Evolutionary conservation across 1,284 basidiomycete species (phyloP).

Genomic region (Leccinum variabile): DNA sequence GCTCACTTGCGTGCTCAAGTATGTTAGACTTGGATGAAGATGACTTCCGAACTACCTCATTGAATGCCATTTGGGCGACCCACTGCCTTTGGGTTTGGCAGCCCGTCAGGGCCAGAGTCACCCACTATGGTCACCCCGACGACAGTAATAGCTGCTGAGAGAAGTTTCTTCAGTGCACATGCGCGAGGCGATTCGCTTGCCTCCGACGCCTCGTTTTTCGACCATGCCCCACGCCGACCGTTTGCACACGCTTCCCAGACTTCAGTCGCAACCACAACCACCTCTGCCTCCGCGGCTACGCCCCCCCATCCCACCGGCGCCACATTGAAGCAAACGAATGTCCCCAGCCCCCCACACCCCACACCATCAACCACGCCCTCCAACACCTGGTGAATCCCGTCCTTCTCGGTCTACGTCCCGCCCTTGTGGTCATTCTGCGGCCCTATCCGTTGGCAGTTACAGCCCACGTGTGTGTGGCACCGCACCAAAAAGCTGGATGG

Average conservation of each 20-base stretch:
- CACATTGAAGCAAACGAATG: constrained; percentile 38
- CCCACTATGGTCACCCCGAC: constrained; percentile 48
- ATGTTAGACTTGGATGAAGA: constrained; percentile 73
- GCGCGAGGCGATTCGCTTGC: constrained; percentile 72
- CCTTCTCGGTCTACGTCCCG: constrained; percentile 44
- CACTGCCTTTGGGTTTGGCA: constrained; percentile 43
- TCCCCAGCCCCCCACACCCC: constrained; percentile 46
- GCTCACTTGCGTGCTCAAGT: constrained; percentile 1
- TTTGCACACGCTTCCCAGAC: constrained; percentile 69
- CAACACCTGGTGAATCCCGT: constrained; percentile 57
- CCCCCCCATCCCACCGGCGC: constrained; percentile 38
- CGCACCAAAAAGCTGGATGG: constrained; percentile 82
- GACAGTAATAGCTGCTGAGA: constrained; percentile 53
- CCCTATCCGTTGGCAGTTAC: constrained; percentile 83
- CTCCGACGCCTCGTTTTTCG: constrained; percentile 65
- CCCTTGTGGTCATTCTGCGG: constrained; percentile 50
- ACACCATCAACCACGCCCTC: constrained; percentile 48
- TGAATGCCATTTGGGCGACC: constrained; percentile 61
- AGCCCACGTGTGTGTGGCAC: constrained; percentile 78
- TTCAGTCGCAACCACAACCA: constrained; percentile 55
- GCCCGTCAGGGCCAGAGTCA: constrained; percentile 58
- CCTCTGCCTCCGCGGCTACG: constrained; percentile 24
- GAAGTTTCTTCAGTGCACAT: constrained; percentile 61
- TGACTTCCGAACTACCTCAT: constrained; percentile 51
- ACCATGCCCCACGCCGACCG: constrained; percentile 52